phyloP scores from a whole-genome alignment of 139 green algal genomes.

The Eudorina sp. region DNA sequence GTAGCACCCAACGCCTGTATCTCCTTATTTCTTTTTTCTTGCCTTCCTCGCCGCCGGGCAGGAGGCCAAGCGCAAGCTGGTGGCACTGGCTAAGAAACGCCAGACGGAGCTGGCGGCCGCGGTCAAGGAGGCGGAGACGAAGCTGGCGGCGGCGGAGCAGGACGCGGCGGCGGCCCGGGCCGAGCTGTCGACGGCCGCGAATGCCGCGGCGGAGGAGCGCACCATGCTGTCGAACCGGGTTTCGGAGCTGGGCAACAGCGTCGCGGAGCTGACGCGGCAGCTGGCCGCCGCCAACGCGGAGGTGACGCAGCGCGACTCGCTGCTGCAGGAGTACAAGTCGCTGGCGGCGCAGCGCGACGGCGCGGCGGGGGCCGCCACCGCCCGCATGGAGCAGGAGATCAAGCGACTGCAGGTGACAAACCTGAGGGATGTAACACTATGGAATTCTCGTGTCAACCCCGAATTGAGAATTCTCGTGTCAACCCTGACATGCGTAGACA shows the following conservation, averaged over 20 bases:
- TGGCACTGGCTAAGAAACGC: conserved; percentile 49
- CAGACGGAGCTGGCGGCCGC: conserved; percentile 28
- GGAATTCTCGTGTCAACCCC: no score
- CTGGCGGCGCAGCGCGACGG: conserved; percentile 39
- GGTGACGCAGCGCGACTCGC: not conserved
- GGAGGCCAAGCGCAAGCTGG: conserved; percentile 56
- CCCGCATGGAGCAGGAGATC: conserved; percentile 45
- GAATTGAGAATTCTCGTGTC: no score
- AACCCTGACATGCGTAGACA: no score
- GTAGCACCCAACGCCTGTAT: no score
- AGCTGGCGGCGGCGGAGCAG: conserved; percentile 34
- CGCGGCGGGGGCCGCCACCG: not conserved
- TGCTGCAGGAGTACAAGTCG: conserved; percentile 51
- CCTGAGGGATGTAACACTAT: no score
- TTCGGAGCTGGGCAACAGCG: conserved; percentile 2
- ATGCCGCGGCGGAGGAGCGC: conserved; percentile 1
- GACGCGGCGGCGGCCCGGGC: conserved; percentile 23
- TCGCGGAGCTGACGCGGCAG: conserved; percentile 27
- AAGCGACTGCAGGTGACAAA: conserved; percentile 45
- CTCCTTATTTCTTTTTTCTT: no score
- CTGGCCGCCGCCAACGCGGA: not conserved
- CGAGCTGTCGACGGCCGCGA: not conserved
- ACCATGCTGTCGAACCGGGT: not conserved
- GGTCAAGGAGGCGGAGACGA: conserved; percentile 12
- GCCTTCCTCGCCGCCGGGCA: not conserved